Evolutionary conservation across 345 rosid species (phyloP), one percentile per base, ranked within the genome.

Genomic region (Eucalyptus rudis): DNA sequence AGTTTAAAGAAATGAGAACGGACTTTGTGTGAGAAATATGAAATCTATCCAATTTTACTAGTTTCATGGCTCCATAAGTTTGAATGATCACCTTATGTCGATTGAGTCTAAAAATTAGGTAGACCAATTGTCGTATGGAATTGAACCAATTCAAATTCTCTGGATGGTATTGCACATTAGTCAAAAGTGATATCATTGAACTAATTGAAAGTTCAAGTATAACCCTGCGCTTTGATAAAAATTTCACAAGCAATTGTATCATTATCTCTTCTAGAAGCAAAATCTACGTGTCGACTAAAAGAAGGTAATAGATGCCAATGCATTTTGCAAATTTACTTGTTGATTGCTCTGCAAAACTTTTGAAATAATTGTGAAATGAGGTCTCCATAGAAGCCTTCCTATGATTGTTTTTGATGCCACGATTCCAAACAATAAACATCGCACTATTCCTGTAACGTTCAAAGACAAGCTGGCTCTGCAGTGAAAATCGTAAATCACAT

Each of bases 81-180:
- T 49, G 15, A 49, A 13, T 49, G 50, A 49, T 49, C 50, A 49
- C 0, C 50, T 49, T 49, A 49, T 49, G 51, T 49, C 0, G 2
- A 13, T 49, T 49, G 51, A 49, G 16, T 49, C 51, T 49, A 13
- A 49, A 13, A 49, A 49, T 49, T 49, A 49, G 50, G 50, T 49
- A 13, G 6, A 49, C 15, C 15, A 49, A 0, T 49, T 49, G 15
- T 49, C 50, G 0, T 49, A 49, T 13, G 51, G 16, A 13, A 49
- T 49, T 49, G 51, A 49, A 49, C 51, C 51, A 49, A 49, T 49
- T 49, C 51, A 49, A 49, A 49, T 49, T 49, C 50, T 0, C 50
- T 13, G 0, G 1, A 0, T 49, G 1, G 50, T 49, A 49, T 49
- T 49, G 15, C 50, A 1, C 50, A 49, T 13, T 49, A 49, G 15